Conservation (phyloP, 371 early-diverging fungal genomes). For the Rhizopus delemar region DNA sequence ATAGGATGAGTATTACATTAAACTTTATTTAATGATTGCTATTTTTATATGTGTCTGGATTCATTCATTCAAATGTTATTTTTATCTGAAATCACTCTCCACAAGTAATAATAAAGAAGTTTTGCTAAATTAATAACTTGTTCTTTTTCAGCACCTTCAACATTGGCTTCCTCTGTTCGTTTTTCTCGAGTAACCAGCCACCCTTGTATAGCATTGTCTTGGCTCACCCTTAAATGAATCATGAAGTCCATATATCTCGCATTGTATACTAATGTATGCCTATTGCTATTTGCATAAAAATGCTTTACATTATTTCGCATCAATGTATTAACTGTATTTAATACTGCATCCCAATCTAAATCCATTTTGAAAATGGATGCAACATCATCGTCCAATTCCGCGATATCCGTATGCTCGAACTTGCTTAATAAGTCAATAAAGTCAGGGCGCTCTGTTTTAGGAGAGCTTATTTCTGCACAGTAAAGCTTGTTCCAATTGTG, state of each 20-base stretch:
- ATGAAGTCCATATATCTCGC: conserved; percentile 48
- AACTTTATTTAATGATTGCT: too few relatives aligned
- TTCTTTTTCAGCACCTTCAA: conserved; percentile 34
- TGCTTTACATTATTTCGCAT: conserved; percentile 29
- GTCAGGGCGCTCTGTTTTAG: conserved; percentile 18
- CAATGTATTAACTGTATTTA: conserved; percentile 26
- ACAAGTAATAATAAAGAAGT: conserved; percentile 35
- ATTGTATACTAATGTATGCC: conserved; percentile 38
- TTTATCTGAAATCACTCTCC: conserved; percentile 27
- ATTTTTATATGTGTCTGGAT: too few relatives aligned
- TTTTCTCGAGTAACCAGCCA: conserved; percentile 46
- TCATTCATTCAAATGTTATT: not conserved
- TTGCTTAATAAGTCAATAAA: conserved; percentile 28
- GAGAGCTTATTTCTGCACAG: conserved; percentile 11
- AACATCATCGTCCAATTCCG: conserved; percentile 32
- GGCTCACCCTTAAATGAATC: conserved; percentile 35
- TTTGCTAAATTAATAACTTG: conserved; percentile 36
- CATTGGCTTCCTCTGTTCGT: conserved; percentile 6
- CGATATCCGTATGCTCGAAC: conserved; percentile 37
- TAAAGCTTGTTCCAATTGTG: conserved; percentile 42
- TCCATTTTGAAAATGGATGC: conserved; percentile 21
- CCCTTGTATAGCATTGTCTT: conserved; percentile 22
- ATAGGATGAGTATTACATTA: too few relatives aligned
- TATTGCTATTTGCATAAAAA: conserved; percentile 27
- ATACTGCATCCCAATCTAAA: conserved; percentile 35